Conservation (phyloP, 176 grass and related monocot species). For the Eragrostis nindensis region DNA sequence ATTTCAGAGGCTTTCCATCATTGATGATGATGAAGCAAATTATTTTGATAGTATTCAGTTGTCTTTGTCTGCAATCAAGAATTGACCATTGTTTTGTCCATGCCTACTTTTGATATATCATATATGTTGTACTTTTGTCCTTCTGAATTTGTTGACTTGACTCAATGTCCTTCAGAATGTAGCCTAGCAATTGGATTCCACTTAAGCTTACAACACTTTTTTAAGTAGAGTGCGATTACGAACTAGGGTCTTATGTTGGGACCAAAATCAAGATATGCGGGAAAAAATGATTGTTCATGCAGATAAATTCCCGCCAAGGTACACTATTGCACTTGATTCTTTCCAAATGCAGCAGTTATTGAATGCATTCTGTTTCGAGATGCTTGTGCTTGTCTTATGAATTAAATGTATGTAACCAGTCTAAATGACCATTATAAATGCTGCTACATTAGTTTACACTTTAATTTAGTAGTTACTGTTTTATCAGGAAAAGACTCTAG, state of each 20-base stretch:
- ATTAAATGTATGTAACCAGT: not conserved
- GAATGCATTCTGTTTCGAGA: conserved; percentile 1
- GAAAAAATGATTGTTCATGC: not conserved
- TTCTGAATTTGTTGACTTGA: not conserved
- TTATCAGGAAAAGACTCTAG: not conserved
- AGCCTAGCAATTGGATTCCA: not conserved
- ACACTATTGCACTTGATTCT: not conserved
- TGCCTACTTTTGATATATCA: not conserved
- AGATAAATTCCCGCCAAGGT: not conserved
- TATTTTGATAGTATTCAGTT: conserved; percentile 26
- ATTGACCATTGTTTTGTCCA: conserved; percentile 7
- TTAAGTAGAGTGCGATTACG: not conserved
- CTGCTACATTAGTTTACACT: not conserved
- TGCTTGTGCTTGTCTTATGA: not conserved
- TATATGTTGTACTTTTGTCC: not conserved
- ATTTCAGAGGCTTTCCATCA: conserved; percentile 41
- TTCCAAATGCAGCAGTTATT: not conserved
- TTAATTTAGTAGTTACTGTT: not conserved
- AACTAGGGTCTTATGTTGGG: not conserved
- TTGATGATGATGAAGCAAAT: conserved; percentile 36
- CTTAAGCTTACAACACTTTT: not conserved
- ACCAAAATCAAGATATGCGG: not conserved
- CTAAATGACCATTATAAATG: not conserved
- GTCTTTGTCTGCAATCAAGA: conserved; percentile 11
- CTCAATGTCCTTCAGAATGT: not conserved